Conservation (phyloP, 129 eudicot genomes). For the Kitagawia praeruptora region DNA sequence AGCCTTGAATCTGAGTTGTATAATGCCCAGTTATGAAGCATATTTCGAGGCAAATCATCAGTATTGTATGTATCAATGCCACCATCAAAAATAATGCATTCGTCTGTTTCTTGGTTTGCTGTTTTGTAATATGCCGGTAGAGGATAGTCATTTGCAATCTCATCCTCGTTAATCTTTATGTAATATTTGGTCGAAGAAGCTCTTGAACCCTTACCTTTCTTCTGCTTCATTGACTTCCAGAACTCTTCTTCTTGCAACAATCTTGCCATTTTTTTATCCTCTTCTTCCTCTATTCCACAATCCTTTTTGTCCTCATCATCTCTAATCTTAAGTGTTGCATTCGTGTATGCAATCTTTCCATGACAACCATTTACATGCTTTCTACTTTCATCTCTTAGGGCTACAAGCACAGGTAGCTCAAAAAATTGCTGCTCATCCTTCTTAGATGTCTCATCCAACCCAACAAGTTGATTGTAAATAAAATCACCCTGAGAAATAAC, state of each 20-base stretch:
- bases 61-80: conserved; percentile 38
- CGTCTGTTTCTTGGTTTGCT: conserved; percentile 52
- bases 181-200: conserved; percentile 40
- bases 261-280: conserved; percentile 54
- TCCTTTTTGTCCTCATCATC: conserved; percentile 35
- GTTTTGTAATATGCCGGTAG: conserved; percentile 74
- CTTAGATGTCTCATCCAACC: conserved; percentile 53
- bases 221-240: conserved; percentile 54
- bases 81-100: conserved; percentile 48
- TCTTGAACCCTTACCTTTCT: conserved; percentile 28
- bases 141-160: conserved; percentile 72
- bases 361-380: conserved; percentile 19
- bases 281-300: conserved; percentile 43
- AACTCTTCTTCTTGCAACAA: conserved; percentile 60
- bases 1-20: conserved; percentile 88
- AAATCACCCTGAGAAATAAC: conserved; percentile 62
- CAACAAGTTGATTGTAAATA: conserved; percentile 59
- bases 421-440: conserved; percentile 32
- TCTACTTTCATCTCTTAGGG: conserved; percentile 49
- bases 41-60: conserved; percentile 71
- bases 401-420: conserved; percentile 47
- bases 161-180: conserved; percentile 67
- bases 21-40: conserved; percentile 95
- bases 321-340: conserved; percentile 14
- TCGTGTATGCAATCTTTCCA: conserved; percentile 4